A percentile compares a stretch with the other conserved stretches of the same genome.
phyloP scores from a whole-genome alignment of 1,284 basidiomycete genomes.

The Meripilus lineatus region DNA sequence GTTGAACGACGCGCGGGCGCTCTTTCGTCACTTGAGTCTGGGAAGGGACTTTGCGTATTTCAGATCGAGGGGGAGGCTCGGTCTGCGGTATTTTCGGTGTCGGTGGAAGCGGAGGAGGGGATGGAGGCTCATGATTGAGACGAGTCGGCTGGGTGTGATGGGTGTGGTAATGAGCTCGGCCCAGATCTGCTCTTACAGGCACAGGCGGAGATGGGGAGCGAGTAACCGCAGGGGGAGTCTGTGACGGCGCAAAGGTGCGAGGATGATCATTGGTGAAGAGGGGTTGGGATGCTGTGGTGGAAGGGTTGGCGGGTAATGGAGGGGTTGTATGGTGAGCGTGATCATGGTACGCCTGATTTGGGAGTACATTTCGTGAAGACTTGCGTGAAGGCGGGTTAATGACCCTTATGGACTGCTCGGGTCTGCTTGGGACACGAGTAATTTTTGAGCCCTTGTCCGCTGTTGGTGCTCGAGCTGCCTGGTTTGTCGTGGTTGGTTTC shows the following conservation, averaged over 20 bases:
- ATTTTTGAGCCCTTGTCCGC: not conserved
- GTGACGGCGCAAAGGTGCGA: not conserved
- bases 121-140: no score
- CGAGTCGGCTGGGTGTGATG: no score
- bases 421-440: constrained; percentile 1
- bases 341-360: not conserved
- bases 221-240: not conserved
- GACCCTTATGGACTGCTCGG: not conserved
- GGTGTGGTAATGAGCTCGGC: no score
- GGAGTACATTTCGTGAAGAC: not conserved
- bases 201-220: not conserved
- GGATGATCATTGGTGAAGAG: no score
- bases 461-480: not conserved
- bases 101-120: no score
- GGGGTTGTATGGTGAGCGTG: not conserved
- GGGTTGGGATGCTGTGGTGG: not conserved
- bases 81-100: no score
- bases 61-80: no score
- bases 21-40: no score
- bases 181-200: no score
- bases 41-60: no score
- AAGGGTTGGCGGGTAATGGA: not conserved
- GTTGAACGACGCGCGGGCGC: no score
- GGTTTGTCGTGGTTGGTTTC: constrained; percentile 9
- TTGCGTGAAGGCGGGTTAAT: constrained; percentile 1